Base-by-base conservation (phyloP, 805 yeast genomes). In the Nakazawaea peltata region DNA sequence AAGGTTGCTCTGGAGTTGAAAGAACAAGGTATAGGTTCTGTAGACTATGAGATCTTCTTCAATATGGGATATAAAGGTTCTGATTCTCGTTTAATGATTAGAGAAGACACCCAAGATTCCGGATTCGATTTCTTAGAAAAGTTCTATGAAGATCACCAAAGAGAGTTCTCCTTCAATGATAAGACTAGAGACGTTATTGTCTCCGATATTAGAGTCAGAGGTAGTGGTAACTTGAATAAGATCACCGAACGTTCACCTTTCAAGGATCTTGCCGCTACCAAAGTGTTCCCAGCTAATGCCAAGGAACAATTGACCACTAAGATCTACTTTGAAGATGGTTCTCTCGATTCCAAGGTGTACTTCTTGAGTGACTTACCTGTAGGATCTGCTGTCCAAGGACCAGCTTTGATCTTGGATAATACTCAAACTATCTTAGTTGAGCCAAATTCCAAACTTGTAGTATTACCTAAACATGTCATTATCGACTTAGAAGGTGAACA, bases 41-140 rank as follows among this genome's bases (percentile, higher is more conserved):
- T 28, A 5, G 31, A 23, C 5, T 25, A 37, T 22, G 33, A 37
- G 17, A 19, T 58, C 3, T 60, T 46, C 36, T 59, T 66, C 40
- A 66, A 67, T 14, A 37, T 37, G 40, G 40, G 40, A 5, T 37
- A 37, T 15, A 37, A 37, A 28, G 36, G 94, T 5, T 78, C 92
- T 19, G 94, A 84, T 47, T 79, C 94, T 3, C 74, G 79, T 31
- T 55, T 85, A 44, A 77, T 83, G 78, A 69, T 81, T 9, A 56
- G 56, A 15, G 55, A 57, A 30, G 53, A 49, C 26, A 32, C 28
- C 5, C n/a, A n/a, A n/a, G 53, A 44, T 8, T 16, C 13, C 14
- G 46, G 21, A 14, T 43, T 15, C 31, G 58, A 61, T 19, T 71
- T 67, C 44, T 47, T 53, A n/a, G 46, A 53, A 12, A 57, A 62